Evolutionary conservation across 192 early-diverging fungal genomes (phyloP).

Genomic region (Podila horticola): DNA sequence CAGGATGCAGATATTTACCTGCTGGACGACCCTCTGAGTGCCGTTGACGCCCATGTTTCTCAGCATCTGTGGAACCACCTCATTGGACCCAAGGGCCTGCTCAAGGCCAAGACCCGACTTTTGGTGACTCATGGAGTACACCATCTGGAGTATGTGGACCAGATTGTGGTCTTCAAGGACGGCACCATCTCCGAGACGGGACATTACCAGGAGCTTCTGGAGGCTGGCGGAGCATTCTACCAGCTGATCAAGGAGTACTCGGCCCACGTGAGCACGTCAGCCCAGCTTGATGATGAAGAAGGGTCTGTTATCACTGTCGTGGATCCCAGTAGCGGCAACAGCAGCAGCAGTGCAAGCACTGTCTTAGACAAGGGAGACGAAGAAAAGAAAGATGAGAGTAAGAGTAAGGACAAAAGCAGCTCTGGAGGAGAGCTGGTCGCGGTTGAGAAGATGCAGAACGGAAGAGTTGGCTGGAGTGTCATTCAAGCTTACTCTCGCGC

Average conservation of each 20-base stretch:
- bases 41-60: constrained; percentile 59
- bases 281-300: constrained; percentile 16
- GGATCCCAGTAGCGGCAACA: neutral
- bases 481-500: constrained; percentile 79
- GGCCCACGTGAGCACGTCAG: constrained; percentile 53
- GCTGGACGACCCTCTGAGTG: constrained; percentile 87
- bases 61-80: constrained; percentile 17
- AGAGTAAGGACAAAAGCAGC: neutral
- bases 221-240: constrained; percentile 60
- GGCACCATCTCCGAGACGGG: constrained; percentile 76
- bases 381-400: neutral
- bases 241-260: constrained; percentile 73
- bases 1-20: constrained; percentile 77
- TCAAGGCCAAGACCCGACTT: constrained; percentile 77
- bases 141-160: constrained; percentile 71
- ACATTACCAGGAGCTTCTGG: constrained; percentile 69
- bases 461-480: constrained; percentile 77
- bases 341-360: neutral
- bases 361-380: neutral
- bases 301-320: constrained; percentile 12
- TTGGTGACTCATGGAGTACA: constrained; percentile 83
- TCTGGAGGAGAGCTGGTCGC: constrained; percentile 64
- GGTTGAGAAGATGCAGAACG: constrained; percentile 81
- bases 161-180: constrained; percentile 72
- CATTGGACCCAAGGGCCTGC: constrained; percentile 81